Evolutionary conservation across 345 rosid species (phyloP).

Genomic region (Sisymbrium altissimum): DNA sequence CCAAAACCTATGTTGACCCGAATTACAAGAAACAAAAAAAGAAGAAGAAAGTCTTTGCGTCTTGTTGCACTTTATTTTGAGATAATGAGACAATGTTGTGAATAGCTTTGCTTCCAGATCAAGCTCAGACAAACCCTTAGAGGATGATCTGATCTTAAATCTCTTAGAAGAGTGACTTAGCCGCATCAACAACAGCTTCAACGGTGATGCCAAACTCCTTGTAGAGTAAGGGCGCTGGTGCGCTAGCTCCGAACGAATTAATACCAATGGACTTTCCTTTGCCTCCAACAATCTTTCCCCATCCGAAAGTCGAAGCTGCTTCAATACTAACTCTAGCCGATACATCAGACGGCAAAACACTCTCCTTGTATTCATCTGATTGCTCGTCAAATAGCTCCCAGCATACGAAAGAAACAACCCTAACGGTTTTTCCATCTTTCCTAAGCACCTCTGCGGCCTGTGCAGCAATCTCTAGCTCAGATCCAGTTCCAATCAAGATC

Average conservation of each 20-base stretch:
- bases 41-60: slow-evolving; percentile 6
- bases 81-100: slow-evolving; percentile 25
- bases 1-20: slow-evolving; percentile 28
- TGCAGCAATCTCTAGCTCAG: slow-evolving; percentile 88
- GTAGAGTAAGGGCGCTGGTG: slow-evolving; percentile 72
- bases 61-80: slow-evolving; percentile 26
- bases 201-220: slow-evolving; percentile 75
- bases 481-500: slow-evolving; percentile 93
- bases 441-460: slow-evolving; percentile 73
- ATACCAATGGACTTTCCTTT: slow-evolving; percentile 80
- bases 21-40: slow-evolving; percentile 19
- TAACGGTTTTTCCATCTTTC: slow-evolving; percentile 89
- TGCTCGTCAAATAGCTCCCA: slow-evolving; percentile 86
- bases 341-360: slow-evolving; percentile 68
- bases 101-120: slow-evolving; percentile 14
- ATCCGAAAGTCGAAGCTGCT: slow-evolving; percentile 86
- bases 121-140: background rate
- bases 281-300: slow-evolving; percentile 71
- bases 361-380: slow-evolving; percentile 75
- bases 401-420: slow-evolving; percentile 86
- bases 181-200: slow-evolving; percentile 74
- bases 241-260: slow-evolving; percentile 79
- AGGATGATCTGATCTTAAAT: background rate
- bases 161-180: slow-evolving; percentile 50
- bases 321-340: slow-evolving; percentile 82